Evolutionary conservation across 495 filamentous ascomycete species (phyloP).

Genomic region (Gamarada debralockiae): DNA sequence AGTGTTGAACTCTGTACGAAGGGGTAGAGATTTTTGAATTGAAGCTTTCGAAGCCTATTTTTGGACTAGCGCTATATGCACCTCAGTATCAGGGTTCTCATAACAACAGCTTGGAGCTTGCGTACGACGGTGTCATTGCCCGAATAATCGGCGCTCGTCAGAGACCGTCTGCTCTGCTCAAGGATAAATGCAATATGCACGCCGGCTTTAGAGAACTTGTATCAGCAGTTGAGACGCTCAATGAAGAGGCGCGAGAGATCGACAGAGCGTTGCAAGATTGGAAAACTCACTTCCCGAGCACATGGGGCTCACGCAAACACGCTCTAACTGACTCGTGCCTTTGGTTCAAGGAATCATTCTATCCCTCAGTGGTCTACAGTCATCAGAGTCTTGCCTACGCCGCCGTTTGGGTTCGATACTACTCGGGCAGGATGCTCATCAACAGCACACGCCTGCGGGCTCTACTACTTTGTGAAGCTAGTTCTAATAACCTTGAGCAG

Average conservation of each 20-base stretch:
- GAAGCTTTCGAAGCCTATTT: no score
- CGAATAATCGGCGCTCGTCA: no score
- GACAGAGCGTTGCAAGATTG: conserved; percentile 18
- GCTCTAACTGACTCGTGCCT: neutral
- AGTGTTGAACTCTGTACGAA: no score
- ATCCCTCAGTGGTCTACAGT: conserved; percentile 15
- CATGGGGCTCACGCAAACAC: conserved; percentile 12
- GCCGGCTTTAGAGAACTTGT: neutral
- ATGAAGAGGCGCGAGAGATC: conserved; percentile 13
- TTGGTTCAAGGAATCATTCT: conserved; percentile 3
- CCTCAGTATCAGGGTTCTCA: no score
- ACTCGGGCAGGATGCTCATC: conserved; percentile 21
- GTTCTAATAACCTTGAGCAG: neutral
- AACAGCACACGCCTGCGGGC: conserved; percentile 16
- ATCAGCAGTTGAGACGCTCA: conserved; percentile 9
- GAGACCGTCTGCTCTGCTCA: no score
- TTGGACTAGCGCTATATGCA: no score
- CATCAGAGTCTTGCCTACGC: conserved; percentile 18
- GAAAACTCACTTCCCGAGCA: conserved; percentile 13
- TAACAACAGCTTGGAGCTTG: no score
- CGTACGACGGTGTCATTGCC: no score
- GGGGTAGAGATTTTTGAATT: no score
- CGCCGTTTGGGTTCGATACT: conserved; percentile 21
- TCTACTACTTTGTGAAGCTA: neutral
- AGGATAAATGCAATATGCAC: no score